phyloP scores from a whole-genome alignment of 495 filamentous ascomycete genomes.

The Amorphotheca resinae region DNA sequence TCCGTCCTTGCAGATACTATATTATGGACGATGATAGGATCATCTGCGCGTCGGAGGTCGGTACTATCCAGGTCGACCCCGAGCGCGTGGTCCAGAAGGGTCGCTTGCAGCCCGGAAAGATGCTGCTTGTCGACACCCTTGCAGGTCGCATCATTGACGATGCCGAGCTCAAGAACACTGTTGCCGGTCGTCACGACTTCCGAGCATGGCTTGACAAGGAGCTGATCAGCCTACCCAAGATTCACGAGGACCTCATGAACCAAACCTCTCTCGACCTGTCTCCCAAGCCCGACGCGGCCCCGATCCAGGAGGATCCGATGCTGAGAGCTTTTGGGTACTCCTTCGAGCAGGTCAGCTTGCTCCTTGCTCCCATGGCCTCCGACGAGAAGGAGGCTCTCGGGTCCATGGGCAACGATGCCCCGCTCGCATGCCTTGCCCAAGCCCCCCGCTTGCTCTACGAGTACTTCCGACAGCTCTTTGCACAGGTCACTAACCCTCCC shows the following conservation, averaged over 20 bases:
- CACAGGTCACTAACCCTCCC: constrained; percentile 96
- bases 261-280: constrained; percentile 40
- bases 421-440: constrained; percentile 79
- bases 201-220: constrained; percentile 78
- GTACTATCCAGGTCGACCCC: constrained; percentile 84
- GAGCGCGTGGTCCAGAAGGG: constrained; percentile 91
- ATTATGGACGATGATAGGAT: constrained; percentile 97
- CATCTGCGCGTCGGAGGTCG: constrained; percentile 96
- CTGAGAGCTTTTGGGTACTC: constrained; percentile 91
- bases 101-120: constrained; percentile 87
- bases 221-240: constrained; percentile 68
- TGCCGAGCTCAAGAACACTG: constrained; percentile 80
- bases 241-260: constrained; percentile 44
- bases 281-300: constrained; percentile 53
- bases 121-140: constrained; percentile 93
- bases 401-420: constrained; percentile 98
- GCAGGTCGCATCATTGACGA: constrained; percentile 96
- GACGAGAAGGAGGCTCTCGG: constrained; percentile 99
- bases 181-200: constrained; percentile 78
- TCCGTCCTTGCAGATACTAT: constrained; percentile 96
- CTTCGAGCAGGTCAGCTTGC: constrained; percentile 88
- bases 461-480: constrained; percentile 98
- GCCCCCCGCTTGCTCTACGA: constrained; percentile 89
- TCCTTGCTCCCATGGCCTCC: constrained; percentile 93
- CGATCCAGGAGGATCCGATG: constrained; percentile 73